A percentile compares a stretch with the other conserved stretches of the same genome.
These are phyloP conservation scores for Plasmodium falciparum DNA, from an alignment of 169 alveolate genomes.

Conservation along the genomic window DNA sequence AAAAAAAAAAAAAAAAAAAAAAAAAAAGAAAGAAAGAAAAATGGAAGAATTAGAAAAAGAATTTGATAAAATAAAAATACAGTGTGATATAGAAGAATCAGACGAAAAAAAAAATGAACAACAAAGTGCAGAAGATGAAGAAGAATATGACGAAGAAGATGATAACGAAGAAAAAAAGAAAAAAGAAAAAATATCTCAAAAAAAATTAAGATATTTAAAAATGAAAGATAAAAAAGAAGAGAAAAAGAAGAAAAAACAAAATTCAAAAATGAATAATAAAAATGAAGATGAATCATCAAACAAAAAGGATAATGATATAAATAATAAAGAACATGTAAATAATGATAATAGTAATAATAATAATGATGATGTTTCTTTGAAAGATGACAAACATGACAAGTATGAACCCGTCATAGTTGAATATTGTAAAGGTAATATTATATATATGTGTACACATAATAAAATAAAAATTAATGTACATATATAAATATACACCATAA, in stretches of 20 bases:
- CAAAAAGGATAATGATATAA: conserved; percentile 21
- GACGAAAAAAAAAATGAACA: conserved; percentile 15
- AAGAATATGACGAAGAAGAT: conserved; percentile 31
- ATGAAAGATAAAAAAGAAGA: conserved; percentile 74
- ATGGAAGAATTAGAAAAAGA: conserved; percentile 19
- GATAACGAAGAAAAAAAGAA: conserved; percentile 19
- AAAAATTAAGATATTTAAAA: conserved; percentile 45
- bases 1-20: conserved; percentile 7
- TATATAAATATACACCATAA: too few relatives aligned
- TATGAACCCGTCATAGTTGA: conserved; percentile 59
- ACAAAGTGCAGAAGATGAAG: conserved; percentile 30
- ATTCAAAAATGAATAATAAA: conserved; percentile 24
- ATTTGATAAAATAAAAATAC: conserved; percentile 24
- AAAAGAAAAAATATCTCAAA: conserved; percentile 47
- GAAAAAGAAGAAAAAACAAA: conserved; percentile 42
- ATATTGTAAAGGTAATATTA: conserved; percentile 62
- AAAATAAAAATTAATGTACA: too few relatives aligned
- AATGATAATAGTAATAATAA: conserved; percentile 11
- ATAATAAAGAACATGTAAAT: conserved; percentile 4
- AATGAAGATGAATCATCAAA: not conserved
- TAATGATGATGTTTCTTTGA: not conserved
- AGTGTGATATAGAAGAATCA: conserved; percentile 24
- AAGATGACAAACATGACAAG: conserved; percentile 4
- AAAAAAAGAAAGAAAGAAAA: not conserved
- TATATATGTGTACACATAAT: too few relatives aligned